These are phyloP conservation scores for Verbena officinalis DNA, from an alignment of 257 asterid genomes.

Conservation along the genomic window DNA sequence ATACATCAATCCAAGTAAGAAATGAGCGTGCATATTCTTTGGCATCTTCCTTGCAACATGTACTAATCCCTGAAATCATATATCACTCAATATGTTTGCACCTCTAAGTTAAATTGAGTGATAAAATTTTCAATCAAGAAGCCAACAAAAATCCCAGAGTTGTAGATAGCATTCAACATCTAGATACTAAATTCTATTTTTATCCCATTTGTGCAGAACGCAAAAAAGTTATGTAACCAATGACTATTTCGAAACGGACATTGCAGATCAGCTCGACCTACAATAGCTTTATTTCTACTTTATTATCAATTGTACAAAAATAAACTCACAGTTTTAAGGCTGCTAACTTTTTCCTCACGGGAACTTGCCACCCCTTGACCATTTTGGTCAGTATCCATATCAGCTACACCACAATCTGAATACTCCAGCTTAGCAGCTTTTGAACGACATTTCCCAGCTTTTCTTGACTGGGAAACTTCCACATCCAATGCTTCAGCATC, in stretches of 20 bases:
- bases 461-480: slow-evolving; percentile 67
- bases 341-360: slow-evolving; percentile 98
- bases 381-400: slow-evolving; percentile 80
- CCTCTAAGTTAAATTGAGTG: slow-evolving; percentile 9
- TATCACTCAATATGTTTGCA: slow-evolving; percentile 26
- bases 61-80: slow-evolving; percentile 69
- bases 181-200: too few relatives aligned
- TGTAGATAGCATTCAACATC: too few relatives aligned
- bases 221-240: neutral
- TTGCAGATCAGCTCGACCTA: too few relatives aligned
- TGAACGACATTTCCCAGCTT: slow-evolving; percentile 64
- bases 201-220: too few relatives aligned
- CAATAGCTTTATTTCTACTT: neutral
- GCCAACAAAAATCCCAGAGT: too few relatives aligned
- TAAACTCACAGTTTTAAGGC: slow-evolving; percentile 88
- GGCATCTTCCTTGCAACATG: slow-evolving; percentile 99
- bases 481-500: slow-evolving; percentile 65
- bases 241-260: too few relatives aligned
- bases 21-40: slow-evolving; percentile 94
- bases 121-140: too few relatives aligned
- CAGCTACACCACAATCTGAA: slow-evolving; percentile 71
- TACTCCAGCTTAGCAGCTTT: slow-evolving; percentile 64
- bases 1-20: slow-evolving; percentile 93
- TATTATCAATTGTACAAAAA: slow-evolving; percentile 8
- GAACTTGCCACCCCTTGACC: slow-evolving; percentile 70